Base-by-base conservation (phyloP, 1,139 yeast genomes). In the Eremothecium coryli region DNA sequence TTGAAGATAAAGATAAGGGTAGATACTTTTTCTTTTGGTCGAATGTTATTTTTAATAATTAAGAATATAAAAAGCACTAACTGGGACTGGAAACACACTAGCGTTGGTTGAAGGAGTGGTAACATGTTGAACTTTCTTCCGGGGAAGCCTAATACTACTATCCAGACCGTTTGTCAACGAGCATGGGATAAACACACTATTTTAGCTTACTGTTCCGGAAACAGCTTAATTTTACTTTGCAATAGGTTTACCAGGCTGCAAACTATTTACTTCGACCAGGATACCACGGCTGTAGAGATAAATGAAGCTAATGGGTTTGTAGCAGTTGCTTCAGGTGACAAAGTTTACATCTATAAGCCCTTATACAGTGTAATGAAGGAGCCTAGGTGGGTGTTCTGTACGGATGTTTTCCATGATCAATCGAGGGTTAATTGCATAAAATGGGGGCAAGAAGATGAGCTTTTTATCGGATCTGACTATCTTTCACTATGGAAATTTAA, bases 201-300 rank as follows among this genome's bases (percentile, higher is more conserved):
- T 6, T 61, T 82, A 18, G 79, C 76, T 0, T 88, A 88, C 53
- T 82, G 90, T 36, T 82, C 95, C 2, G 96, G 95, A 1, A 85
- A 86, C 59, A 86, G 85, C 54, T 61, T 88, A 46, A 80, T 86
- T 29, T 68, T 86, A 7, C 52, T 75, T 4, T 65, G 76, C 6
- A 68, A 71, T 40, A 61, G 68, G 28, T 61, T 66, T 36, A 59
- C 60, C 23, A 61, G 79, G 43, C 60, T 86, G 15, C 97, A 88
- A 53, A 86, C 95, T 0, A 63, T 86, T 1, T 82, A 82, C 47
- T 63, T 85, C 15, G 76, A 73, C 5, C 44, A 62, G 1, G 95
- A 85, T 51, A 80, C 93, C 5, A 50, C 52, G 10, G 74, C 84
- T 0, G 73, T 85, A 4, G 78, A 74, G 38, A 66, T 86, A 30